phyloP scores from a whole-genome alignment of 148 eudicot species.

The Vaccinium vitisidaea region DNA sequence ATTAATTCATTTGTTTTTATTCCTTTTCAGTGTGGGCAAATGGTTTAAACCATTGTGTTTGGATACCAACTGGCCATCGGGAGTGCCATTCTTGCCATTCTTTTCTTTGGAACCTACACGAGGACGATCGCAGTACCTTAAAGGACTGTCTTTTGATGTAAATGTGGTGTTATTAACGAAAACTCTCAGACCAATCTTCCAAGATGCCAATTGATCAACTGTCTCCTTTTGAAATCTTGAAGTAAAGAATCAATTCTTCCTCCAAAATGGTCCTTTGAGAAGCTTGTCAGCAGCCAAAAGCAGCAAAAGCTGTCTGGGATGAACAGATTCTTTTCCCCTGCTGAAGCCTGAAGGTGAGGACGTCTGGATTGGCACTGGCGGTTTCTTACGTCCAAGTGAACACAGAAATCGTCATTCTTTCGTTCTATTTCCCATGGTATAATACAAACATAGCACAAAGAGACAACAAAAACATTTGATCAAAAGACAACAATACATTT shows the following conservation, averaged over 20 bases:
- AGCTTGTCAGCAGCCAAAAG: neutral
- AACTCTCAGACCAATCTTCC: neutral
- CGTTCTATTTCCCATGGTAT: too few species aligned
- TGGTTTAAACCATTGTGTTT: neutral
- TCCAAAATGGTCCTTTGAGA: neutral
- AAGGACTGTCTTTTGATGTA: neutral
- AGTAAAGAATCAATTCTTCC: conserved; percentile 18
- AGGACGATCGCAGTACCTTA: neutral
- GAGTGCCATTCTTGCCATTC: neutral
- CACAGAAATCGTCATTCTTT: too few species aligned
- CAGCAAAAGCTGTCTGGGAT: neutral
- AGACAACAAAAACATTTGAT: too few species aligned
- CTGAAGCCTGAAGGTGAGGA: too few species aligned
- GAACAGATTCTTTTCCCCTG: too few species aligned
- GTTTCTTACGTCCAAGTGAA: too few species aligned
- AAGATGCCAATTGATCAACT: neutral
- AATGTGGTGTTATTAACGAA: neutral
- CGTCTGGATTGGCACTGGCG: too few species aligned
- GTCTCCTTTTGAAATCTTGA: neutral
- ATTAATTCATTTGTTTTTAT: neutral
- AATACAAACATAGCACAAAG: too few species aligned
- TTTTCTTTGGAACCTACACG: neutral
- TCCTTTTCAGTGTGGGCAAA: neutral
- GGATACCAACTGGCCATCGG: neutral
- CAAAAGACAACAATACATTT: too few species aligned